A percentile compares a stretch with the other conserved stretches of the same genome.
These are phyloP conservation scores for Veloboletus limbatus DNA, from an alignment of 1,284 basidiomycete genomes.

Conservation along the genomic window DNA sequence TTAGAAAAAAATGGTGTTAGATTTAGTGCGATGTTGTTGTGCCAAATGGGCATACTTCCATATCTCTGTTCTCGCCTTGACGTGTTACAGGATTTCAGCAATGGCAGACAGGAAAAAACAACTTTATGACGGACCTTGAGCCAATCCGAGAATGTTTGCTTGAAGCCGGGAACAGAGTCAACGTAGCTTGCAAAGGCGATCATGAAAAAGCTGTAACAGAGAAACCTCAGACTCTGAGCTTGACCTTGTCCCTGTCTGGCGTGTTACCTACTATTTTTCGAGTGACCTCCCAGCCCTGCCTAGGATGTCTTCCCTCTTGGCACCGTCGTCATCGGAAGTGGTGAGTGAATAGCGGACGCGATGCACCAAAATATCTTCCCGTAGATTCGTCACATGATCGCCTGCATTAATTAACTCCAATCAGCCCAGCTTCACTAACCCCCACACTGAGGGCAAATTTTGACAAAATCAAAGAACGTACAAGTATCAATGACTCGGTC, in stretches of 20 bases:
- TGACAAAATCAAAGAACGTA: constrained; percentile 39
- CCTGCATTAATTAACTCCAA: constrained; percentile 37
- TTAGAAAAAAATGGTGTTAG: neutral
- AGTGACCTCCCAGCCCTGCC: constrained; percentile 66
- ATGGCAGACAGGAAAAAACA: neutral
- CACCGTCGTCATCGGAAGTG: constrained; percentile 64
- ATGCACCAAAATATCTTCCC: constrained; percentile 84
- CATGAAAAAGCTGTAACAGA: constrained; percentile 77
- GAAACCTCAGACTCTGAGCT: constrained; percentile 5
- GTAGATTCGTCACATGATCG: constrained; percentile 86
- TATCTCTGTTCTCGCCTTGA: constrained; percentile 81
- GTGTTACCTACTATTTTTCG: constrained; percentile 70
- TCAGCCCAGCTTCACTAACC: constrained; percentile 11
- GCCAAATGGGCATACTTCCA: constrained; percentile 69
- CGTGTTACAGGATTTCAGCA: neutral
- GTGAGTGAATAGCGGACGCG: constrained; percentile 84
- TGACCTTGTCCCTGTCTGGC: neutral
- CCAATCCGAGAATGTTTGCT: constrained; percentile 83
- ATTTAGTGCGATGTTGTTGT: constrained; percentile 1
- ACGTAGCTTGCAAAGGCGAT: constrained; percentile 94
- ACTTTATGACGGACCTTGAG: constrained; percentile 56
- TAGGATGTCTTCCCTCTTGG: constrained; percentile 53
- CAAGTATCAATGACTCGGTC: constrained; percentile 89
- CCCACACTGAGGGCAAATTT: neutral
- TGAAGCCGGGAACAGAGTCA: constrained; percentile 66